phyloP scores from a whole-genome alignment of 352 stramenopile species.

The Pythium sp. region DNA sequence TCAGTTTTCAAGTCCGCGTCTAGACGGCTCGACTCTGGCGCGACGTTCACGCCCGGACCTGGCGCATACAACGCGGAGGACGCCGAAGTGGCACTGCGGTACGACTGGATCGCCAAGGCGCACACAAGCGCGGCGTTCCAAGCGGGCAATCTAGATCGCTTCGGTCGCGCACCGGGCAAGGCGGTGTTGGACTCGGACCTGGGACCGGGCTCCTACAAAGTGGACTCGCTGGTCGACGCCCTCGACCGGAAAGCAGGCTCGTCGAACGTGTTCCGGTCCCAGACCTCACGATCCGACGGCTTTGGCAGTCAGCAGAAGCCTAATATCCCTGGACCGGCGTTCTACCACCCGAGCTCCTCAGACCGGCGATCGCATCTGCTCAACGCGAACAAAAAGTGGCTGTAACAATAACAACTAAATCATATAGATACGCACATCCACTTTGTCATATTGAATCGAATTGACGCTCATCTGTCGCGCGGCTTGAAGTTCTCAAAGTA shows the following conservation, averaged over 20 bases:
- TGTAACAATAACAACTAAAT: conserved; percentile 26
- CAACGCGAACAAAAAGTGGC: conserved; percentile 81
- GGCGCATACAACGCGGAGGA: conserved; percentile 68
- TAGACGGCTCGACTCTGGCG: conserved; percentile 40
- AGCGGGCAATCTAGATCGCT: conserved; percentile 48
- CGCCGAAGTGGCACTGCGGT: conserved; percentile 57
- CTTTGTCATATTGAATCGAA: not conserved
- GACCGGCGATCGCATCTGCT: conserved; percentile 67
- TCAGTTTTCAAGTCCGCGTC: conserved; percentile 69
- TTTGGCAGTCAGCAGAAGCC: conserved; percentile 11
- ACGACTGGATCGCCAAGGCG: conserved; percentile 60
- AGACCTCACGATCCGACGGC: conserved; percentile 31
- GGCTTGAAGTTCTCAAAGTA: conserved; percentile 86
- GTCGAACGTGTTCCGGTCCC: conserved; percentile 21
- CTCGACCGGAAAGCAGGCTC: conserved; percentile 23
- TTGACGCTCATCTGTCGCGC: conserved; percentile 17
- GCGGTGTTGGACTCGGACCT: conserved; percentile 40
- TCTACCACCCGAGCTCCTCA: conserved; percentile 55
- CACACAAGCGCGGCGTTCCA: conserved; percentile 69
- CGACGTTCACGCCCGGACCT: conserved; percentile 41
- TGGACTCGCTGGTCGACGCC: conserved; percentile 2
- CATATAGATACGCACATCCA: conserved; percentile 1
- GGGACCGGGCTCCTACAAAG: conserved; percentile 59
- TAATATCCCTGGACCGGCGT: conserved; percentile 49
- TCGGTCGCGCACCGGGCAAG: conserved; percentile 41